Evolutionary conservation across 441 rosid genomes (phyloP).

Genomic region (Croton laevigatus): DNA sequence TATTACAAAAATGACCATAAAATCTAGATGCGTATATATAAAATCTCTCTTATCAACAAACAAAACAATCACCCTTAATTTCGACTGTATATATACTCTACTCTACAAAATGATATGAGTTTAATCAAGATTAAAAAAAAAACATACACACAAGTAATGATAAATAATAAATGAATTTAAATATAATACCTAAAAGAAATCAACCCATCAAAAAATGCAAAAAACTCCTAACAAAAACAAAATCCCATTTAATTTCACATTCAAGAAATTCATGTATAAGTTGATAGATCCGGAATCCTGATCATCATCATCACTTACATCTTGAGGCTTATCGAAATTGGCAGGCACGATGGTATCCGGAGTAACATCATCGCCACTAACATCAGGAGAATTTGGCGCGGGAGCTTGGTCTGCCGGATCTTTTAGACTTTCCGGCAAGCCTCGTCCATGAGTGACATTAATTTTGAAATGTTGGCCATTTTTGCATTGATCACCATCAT

Average conservation of each 20-base stretch:
- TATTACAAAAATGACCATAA: too few relatives aligned
- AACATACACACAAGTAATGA: background rate
- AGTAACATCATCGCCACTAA: constrained; percentile 52
- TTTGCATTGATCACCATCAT: constrained; percentile 86
- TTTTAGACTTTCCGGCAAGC: constrained; percentile 57
- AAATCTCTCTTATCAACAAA: background rate
- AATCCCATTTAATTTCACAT: constrained; percentile 23
- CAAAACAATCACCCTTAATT: background rate
- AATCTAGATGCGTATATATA: background rate
- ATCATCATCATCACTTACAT: constrained; percentile 25
- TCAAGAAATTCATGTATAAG: constrained; percentile 19
- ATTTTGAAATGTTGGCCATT: constrained; percentile 65
- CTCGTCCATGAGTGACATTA: constrained; percentile 70
- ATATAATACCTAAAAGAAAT: background rate
- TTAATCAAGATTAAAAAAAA: background rate
- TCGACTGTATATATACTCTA: background rate
- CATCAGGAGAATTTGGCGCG: constrained; percentile 52
- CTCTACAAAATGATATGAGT: background rate
- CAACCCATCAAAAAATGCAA: constrained; percentile 14
- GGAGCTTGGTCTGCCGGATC: constrained; percentile 53
- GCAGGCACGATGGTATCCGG: constrained; percentile 80
- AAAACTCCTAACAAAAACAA: constrained; percentile 22
- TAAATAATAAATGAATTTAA: constrained; percentile 12
- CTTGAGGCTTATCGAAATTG: constrained; percentile 57
- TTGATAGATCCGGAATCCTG: constrained; percentile 29